Conservation (phyloP, 306 rosid species). For the Cicer arietinum region DNA sequence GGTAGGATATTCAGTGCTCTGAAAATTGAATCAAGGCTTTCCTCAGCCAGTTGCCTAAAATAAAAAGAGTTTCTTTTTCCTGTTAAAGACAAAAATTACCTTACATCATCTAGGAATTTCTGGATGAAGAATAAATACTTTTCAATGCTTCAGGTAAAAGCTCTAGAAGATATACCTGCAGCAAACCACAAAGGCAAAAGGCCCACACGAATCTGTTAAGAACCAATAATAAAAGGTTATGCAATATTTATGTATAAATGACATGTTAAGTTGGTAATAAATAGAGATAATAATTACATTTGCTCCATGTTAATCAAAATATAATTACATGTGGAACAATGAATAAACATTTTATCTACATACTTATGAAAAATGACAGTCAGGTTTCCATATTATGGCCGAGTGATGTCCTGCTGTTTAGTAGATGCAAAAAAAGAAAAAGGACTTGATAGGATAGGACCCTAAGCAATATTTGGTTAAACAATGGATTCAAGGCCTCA, state of each 20-base stretch:
- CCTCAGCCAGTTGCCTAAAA: constrained; percentile 68
- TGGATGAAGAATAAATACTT: constrained; percentile 47
- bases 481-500: constrained; percentile 32
- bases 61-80: constrained; percentile 66
- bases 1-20: constrained; percentile 51
- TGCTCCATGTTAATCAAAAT: background rate
- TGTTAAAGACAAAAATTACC: constrained; percentile 54
- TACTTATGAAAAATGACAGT: background rate
- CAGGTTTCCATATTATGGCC: constrained; percentile 26
- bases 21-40: constrained; percentile 71
- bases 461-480: constrained; percentile 12
- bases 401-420: constrained; percentile 26
- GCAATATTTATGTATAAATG: constrained; percentile 22
- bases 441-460: constrained; percentile 5
- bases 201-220: constrained; percentile 66
- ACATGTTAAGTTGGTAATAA: constrained; percentile 22
- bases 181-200: constrained; percentile 87
- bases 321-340: background rate
- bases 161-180: constrained; percentile 62
- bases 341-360: background rate
- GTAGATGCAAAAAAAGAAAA: constrained; percentile 15
- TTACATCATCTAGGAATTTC: constrained; percentile 45
- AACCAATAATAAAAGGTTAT: constrained; percentile 39
- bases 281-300: constrained; percentile 4
- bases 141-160: constrained; percentile 39